phyloP scores from a whole-genome alignment of 768 basidiomycete genomes.

The Lactarius hatsudake region DNA sequence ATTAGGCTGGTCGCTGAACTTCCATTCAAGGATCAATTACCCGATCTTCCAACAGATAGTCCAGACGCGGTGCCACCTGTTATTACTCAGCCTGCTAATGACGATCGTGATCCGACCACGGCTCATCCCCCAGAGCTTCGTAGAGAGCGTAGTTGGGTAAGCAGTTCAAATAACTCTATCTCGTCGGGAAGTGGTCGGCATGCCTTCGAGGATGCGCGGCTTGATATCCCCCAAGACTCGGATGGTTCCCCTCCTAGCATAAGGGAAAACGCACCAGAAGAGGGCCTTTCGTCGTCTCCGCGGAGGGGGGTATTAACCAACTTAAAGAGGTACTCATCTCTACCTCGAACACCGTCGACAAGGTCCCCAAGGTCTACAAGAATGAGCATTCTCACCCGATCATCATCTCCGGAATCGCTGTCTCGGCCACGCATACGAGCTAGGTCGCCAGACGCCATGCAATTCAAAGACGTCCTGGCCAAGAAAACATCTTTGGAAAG shows the following conservation, averaged over 20 bases:
- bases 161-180: conserved; percentile 24
- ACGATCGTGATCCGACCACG: background rate
- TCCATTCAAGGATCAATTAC: conserved; percentile 13
- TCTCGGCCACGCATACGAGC: conserved; percentile 37
- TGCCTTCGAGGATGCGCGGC: conserved; percentile 14
- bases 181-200: conserved; percentile 30
- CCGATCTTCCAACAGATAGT: conserved; percentile 5
- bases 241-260: conserved; percentile 11
- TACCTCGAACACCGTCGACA: conserved; percentile 65
- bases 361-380: conserved; percentile 25
- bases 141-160: conserved; percentile 34
- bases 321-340: conserved; percentile 49
- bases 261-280: conserved; percentile 11
- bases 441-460: conserved; percentile 64
- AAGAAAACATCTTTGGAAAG: conserved; percentile 62
- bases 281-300: conserved; percentile 15
- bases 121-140: conserved; percentile 13
- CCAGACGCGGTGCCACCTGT: conserved; percentile 1
- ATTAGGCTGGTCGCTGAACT: conserved; percentile 17
- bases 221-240: background rate
- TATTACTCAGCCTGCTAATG: background rate
- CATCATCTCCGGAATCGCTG: conserved; percentile 28
- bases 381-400: conserved; percentile 19
- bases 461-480: conserved; percentile 58
- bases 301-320: conserved; percentile 32